A percentile compares a stretch with the other conserved stretches of the same genome.
These are phyloP conservation scores for Kondoa subrosea DNA, from an alignment of 768 basidiomycete species.

Conservation along the genomic window DNA sequence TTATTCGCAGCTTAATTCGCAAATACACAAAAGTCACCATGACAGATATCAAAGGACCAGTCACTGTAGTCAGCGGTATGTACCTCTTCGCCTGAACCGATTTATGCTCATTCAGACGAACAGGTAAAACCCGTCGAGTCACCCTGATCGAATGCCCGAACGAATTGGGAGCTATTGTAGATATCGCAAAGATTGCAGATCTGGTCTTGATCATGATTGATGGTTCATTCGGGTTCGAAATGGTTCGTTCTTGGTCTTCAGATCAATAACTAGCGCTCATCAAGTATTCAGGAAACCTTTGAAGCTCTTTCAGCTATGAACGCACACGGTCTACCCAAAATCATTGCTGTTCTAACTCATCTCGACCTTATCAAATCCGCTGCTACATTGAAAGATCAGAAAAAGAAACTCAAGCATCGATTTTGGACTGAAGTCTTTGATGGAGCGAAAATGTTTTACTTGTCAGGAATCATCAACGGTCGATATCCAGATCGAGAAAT, in stretches of 20 bases:
- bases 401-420: constrained; percentile 86
- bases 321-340: constrained; percentile 94
- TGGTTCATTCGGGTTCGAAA: constrained; percentile 94
- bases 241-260: constrained; percentile 42
- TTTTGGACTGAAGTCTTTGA: constrained; percentile 99
- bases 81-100: not conserved
- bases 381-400: constrained; percentile 65
- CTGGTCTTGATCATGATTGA: constrained; percentile 94
- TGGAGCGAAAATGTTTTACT: constrained; percentile 94
- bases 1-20: constrained; percentile 76
- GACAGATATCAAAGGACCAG: constrained; percentile 73
- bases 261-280: not conserved
- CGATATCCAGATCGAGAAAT: constrained; percentile 95
- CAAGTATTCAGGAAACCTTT: constrained; percentile 64
- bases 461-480: constrained; percentile 89
- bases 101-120: not conserved
- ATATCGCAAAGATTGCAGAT: constrained; percentile 91
- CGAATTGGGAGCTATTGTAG: constrained; percentile 95
- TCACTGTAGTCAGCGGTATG: constrained; percentile 67
- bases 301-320: constrained; percentile 96
- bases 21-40: constrained; percentile 87
- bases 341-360: constrained; percentile 88
- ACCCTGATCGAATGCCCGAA: constrained; percentile 96
- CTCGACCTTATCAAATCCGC: constrained; percentile 92
- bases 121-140: constrained; percentile 69